Percentiles rank a stretch among this genome's conserved stretches.
These are phyloP conservation scores for Camelina sativa DNA, from an alignment of 345 rosid species.

Conservation along the genomic window DNA sequence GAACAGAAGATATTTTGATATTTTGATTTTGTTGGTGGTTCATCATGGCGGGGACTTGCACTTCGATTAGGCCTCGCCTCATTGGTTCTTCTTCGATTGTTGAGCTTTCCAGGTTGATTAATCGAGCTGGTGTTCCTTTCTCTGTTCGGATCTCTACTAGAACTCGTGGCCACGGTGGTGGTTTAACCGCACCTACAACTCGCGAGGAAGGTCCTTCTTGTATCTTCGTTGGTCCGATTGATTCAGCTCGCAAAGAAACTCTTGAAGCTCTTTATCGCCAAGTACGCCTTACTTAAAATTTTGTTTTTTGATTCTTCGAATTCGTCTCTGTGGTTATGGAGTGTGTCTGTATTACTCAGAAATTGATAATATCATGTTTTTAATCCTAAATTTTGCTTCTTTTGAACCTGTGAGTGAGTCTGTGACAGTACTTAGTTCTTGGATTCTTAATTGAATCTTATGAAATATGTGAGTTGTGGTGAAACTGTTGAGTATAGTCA, in stretches of 20 bases:
- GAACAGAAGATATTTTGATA: conserved; percentile 1
- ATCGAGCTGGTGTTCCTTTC: conserved; percentile 53
- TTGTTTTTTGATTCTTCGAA: background rate
- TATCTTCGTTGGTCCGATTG: conserved; percentile 85
- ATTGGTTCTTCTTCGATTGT: conserved; percentile 46
- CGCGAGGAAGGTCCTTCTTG: conserved; percentile 84
- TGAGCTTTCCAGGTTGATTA: conserved; percentile 49
- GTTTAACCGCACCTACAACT: conserved; percentile 44
- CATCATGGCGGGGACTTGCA: conserved; percentile 73
- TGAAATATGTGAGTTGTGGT: background rate
- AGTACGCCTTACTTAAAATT: conserved; percentile 38
- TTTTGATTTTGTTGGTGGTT: background rate
- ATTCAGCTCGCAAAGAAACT: conserved; percentile 92
- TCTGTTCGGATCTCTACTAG: conserved; percentile 53
- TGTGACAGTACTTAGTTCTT: background rate
- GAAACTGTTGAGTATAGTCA: background rate
- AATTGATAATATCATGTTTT: background rate
- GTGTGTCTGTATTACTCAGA: background rate
- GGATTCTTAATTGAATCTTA: too few relatives aligned
- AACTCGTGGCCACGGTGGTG: conserved; percentile 47
- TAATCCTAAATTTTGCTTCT: background rate
- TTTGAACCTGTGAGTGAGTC: background rate
- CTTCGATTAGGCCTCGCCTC: conserved; percentile 57
- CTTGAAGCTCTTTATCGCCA: conserved; percentile 92
- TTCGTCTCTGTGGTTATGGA: background rate